Evolutionary conservation across 257 asterid species (phyloP).

Genomic region (Jaltomata sinuosa): DNA sequence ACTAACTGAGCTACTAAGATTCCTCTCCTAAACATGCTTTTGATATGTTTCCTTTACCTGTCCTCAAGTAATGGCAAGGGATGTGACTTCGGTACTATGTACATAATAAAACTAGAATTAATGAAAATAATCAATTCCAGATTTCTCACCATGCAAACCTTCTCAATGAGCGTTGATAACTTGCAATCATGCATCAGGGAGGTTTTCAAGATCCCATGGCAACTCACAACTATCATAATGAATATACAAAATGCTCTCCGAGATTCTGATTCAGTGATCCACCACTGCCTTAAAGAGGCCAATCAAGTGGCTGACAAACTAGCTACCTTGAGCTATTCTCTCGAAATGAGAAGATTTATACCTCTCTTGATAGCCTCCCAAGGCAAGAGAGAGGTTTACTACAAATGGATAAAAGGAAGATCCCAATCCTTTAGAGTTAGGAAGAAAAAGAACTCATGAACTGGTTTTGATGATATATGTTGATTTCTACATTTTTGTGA

Average conservation of each 20-base stretch:
- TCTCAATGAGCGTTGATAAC: background rate
- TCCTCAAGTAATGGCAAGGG: background rate
- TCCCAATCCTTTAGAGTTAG: background rate
- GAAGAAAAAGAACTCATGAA: background rate
- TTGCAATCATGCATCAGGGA: background rate
- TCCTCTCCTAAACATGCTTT: background rate
- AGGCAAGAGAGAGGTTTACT: background rate
- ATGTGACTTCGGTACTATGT: background rate
- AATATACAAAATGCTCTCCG: background rate
- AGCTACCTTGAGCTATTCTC: background rate
- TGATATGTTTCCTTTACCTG: background rate
- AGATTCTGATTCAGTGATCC: background rate
- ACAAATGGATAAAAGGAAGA: background rate
- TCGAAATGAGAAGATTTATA: background rate
- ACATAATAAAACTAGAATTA: background rate
- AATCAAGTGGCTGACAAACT: background rate
- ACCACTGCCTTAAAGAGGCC: background rate
- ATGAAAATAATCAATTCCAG: background rate
- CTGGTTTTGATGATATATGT: background rate
- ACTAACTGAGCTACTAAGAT: too few species aligned
- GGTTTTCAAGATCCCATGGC: background rate
- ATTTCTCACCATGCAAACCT: background rate
- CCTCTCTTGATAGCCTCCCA: background rate
- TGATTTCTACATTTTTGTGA: background rate
- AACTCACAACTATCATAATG: background rate